Conservation (phyloP, 2,329 filamentous ascomycete genomes). For the Eurotiales sp. region DNA sequence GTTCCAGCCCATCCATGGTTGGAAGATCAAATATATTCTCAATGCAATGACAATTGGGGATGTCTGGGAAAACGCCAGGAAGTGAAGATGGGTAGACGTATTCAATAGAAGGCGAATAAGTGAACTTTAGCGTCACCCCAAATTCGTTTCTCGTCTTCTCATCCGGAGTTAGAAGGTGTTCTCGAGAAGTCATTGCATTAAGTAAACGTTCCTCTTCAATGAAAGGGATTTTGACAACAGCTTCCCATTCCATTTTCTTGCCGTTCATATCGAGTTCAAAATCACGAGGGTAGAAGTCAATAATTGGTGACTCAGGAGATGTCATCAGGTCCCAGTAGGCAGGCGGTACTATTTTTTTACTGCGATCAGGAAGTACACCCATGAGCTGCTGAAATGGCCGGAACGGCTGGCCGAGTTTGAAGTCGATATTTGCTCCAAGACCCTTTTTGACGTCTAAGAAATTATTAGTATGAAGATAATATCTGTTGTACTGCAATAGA, state of each 20-base stretch:
- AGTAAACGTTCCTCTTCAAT: slow-evolving; percentile 89
- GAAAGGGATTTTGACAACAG: slow-evolving; percentile 97
- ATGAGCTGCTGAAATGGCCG: slow-evolving; percentile 93
- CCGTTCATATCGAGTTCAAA: slow-evolving; percentile 99
- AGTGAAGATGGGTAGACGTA: slow-evolving; percentile 85
- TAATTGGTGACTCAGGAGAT: slow-evolving; percentile 80
- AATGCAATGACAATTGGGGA: slow-evolving; percentile 81
- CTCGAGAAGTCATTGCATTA: slow-evolving; percentile 78
- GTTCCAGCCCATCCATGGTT: slow-evolving; percentile 82
- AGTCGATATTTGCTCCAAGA: slow-evolving; percentile 80
- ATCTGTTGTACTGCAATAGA: not conserved
- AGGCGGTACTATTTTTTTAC: slow-evolving; percentile 88
- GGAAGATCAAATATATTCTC: slow-evolving; percentile 97
- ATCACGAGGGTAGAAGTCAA: slow-evolving; percentile 96
- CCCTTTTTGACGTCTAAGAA: slow-evolving; percentile 79
- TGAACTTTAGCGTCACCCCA: slow-evolving; percentile 89
- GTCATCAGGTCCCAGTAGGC: slow-evolving; percentile 94
- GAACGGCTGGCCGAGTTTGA: slow-evolving; percentile 92
- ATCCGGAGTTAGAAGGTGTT: slow-evolving; percentile 69
- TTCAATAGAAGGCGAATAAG: slow-evolving; percentile 71
- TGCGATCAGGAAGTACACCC: slow-evolving; percentile 95
- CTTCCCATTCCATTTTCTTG: slow-evolving; percentile 99
- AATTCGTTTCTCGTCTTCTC: slow-evolving; percentile 85
- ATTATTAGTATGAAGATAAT: slow-evolving; percentile 20
- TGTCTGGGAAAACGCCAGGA: slow-evolving; percentile 83